Base-by-base conservation (phyloP, 1,139 yeast genomes). In the Pichia sp. region DNA sequence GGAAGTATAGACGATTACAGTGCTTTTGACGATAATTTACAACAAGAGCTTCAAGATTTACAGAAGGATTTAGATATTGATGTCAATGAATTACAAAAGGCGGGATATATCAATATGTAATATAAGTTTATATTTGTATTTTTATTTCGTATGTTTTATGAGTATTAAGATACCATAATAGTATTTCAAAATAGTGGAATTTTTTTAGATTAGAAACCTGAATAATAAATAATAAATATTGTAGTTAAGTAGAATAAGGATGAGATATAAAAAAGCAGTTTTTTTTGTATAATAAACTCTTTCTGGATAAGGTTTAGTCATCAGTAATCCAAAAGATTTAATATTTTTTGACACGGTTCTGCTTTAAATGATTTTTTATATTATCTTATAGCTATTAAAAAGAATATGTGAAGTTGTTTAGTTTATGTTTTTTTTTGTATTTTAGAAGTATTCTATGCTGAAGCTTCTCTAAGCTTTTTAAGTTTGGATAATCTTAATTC, bases 401-500 rank as follows among this genome's bases (percentile, higher is more conserved):
- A n/a, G n/a, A n/a, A n/a, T n/a, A n/a, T n/a, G n/a, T n/a, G 35
- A 23, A 11, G 5, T 3, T 23, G n/a, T 5, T 11, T 32, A 11
- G 35, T 22, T 2, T 24, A 10, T 32, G 6, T 32, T 22, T 11
- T 30, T 7, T 2, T 16, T 22, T 23, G n/a, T 32, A 12, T 32
- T 9, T 20, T 8, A 31, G 16, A 11, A 6, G n/a, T 6, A 6
- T 6, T 26, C 37, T 43, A 50, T 30, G 42, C 48, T 16, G 55
- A 41, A 25, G 46, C 51, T 39, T 54, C 57, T 55, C 72, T 62
- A 35, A 67, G 58, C 40, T 62, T 62, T 36, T 62, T 55, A 38
- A 69, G 56, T 31, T 62, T 60, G n/a, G 57, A 53, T 29, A 67
- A 52, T 52, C 71, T 61, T 34, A 55, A 49, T 25, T 65, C 68